A percentile compares a stretch with the other conserved stretches of the same genome.
phyloP scores from a whole-genome alignment of 2,329 filamentous ascomycete genomes.

The Pseudopithomyces maydicus region DNA sequence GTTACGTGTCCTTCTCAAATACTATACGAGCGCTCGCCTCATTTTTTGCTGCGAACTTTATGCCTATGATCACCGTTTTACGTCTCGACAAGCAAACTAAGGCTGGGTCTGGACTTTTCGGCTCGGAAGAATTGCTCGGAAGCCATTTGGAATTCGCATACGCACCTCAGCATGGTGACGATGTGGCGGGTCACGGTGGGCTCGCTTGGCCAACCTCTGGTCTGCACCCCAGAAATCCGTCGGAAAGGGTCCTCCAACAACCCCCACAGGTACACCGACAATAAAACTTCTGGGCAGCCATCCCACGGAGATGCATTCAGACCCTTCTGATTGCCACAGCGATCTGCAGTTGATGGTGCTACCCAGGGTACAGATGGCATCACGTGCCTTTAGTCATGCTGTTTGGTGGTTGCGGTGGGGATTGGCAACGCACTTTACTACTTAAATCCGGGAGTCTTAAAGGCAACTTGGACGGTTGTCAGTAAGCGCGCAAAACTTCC shows the following conservation, averaged over 20 bases:
- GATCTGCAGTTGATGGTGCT: background rate
- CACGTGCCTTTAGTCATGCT: slow-evolving; percentile 1
- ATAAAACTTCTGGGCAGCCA: background rate
- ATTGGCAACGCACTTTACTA: slow-evolving; percentile 3
- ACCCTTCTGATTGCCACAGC: background rate
- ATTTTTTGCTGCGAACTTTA: background rate
- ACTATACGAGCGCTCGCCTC: too few relatives aligned
- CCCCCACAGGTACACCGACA: background rate
- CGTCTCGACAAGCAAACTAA: background rate
- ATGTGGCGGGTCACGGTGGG: background rate
- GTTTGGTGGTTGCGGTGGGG: background rate
- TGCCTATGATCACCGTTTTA: background rate
- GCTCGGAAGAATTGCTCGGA: background rate
- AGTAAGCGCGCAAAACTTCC: background rate
- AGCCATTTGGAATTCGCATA: background rate
- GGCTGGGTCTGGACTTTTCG: background rate
- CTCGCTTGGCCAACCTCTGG: background rate
- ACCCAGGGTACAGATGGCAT: background rate
- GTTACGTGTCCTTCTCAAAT: too few relatives aligned
- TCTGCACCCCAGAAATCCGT: background rate
- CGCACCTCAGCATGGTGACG: background rate
- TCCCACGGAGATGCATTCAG: background rate
- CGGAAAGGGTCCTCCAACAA: background rate
- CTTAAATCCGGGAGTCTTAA: background rate
- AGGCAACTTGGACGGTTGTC: background rate